A percentile compares a stretch with the other conserved stretches of the same genome.
These are phyloP conservation scores for Narthecium ossifragum DNA, from an alignment of 106 monocot genomes.

Conservation along the genomic window DNA sequence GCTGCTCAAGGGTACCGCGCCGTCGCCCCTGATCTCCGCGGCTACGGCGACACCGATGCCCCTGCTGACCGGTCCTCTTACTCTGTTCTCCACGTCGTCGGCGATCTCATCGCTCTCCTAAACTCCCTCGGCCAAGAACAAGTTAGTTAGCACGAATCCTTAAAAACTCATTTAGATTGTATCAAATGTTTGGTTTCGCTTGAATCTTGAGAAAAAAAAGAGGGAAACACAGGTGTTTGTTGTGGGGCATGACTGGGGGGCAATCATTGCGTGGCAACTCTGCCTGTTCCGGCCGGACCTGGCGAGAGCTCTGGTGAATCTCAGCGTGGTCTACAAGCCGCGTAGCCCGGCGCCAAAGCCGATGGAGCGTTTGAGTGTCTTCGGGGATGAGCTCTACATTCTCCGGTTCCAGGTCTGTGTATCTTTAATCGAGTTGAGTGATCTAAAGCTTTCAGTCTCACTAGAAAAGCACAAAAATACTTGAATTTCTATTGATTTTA, in stretches of 20 bases:
- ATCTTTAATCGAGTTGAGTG: no score
- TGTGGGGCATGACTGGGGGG: conserved; percentile 67
- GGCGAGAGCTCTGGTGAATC: conserved; percentile 46
- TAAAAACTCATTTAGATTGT: background rate
- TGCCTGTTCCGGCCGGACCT: conserved; percentile 43
- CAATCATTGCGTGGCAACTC: conserved; percentile 48
- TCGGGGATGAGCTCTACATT: conserved; percentile 47
- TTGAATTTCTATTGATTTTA: no score
- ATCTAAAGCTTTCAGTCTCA: no score
- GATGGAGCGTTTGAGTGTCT: conserved; percentile 25
- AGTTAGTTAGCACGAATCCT: background rate
- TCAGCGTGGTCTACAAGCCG: conserved; percentile 41
- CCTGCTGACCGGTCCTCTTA: conserved; percentile 12
- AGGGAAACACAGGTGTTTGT: conserved; percentile 70
- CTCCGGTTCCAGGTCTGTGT: conserved; percentile 39
- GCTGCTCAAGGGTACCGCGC: conserved; percentile 43
- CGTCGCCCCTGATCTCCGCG: conserved; percentile 65
- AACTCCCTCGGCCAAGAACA: conserved; percentile 22
- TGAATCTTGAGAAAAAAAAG: no score
- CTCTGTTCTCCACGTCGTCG: conserved; percentile 36
- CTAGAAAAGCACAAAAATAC: no score
- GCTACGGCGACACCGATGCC: conserved; percentile 51
- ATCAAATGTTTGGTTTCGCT: background rate
- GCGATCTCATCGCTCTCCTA: conserved; percentile 29
- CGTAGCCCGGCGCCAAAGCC: conserved; percentile 19